Conservation (phyloP, 169 alveolate species). For the Ichthyophthirius multifiliis region DNA sequence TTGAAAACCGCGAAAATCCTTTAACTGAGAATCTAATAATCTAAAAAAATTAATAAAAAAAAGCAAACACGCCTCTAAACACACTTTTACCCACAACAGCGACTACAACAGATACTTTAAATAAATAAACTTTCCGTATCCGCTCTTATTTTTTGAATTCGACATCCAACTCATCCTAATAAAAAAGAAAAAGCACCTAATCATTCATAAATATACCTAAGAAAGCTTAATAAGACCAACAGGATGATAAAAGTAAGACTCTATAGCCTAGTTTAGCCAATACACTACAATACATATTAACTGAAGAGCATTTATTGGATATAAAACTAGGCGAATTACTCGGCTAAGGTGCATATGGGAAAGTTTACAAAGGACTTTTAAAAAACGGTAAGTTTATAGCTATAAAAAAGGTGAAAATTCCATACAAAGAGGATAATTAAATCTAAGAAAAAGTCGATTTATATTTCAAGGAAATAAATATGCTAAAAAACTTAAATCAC, state of each 20-base stretch:
- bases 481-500: constrained; percentile 47
- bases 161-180: background rate
- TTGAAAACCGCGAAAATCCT: no score
- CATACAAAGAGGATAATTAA: constrained; percentile 27
- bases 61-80: no score
- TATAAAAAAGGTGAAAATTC: constrained; percentile 28
- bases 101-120: background rate
- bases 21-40: no score
- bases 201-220: background rate
- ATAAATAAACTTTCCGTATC: background rate
- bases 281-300: background rate
- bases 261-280: background rate
- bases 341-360: constrained; percentile 66
- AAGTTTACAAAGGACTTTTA: constrained; percentile 53
- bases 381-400: constrained; percentile 56
- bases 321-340: constrained; percentile 26
- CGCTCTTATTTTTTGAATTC: background rate
- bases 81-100: no score
- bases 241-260: background rate
- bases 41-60: no score
- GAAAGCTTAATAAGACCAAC: background rate
- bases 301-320: background rate
- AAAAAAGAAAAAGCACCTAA: background rate
- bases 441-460: constrained; percentile 28
- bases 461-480: constrained; percentile 53